phyloP scores from a whole-genome alignment of 768 basidiomycete genomes.

The Tricholomella constricta region DNA sequence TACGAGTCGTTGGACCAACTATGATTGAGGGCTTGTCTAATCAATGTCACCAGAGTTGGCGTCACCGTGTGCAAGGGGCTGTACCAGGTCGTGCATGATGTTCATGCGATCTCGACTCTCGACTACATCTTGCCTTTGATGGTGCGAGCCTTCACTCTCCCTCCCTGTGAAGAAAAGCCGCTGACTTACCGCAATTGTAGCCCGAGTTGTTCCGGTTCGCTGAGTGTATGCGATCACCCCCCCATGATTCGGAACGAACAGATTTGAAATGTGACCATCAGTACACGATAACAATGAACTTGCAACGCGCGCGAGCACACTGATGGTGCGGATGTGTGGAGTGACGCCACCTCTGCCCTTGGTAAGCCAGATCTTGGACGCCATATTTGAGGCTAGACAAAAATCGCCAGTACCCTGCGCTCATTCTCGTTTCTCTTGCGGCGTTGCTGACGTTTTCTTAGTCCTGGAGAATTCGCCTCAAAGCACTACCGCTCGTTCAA shows the following conservation, averaged over 20 bases:
- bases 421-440: too few relatives aligned
- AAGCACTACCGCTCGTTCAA: slow-evolving; percentile 84
- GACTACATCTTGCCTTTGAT: slow-evolving; percentile 83
- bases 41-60: too few relatives aligned
- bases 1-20: too few relatives aligned
- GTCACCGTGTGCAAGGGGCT: slow-evolving; percentile 87
- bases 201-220: slow-evolving; percentile 78
- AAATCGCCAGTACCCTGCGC: too few relatives aligned
- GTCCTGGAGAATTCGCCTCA: slow-evolving; percentile 89
- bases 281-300: slow-evolving; percentile 79
- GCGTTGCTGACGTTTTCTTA: too few relatives aligned
- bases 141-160: slow-evolving; percentile 42
- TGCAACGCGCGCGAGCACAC: slow-evolving; percentile 58
- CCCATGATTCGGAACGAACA: not conserved
- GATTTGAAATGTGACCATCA: slow-evolving; percentile 22
- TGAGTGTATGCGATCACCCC: slow-evolving; percentile 51
- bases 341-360: slow-evolving; percentile 75
- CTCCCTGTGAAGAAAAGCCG: not conserved
- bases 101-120: slow-evolving; percentile 74
- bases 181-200: slow-evolving; percentile 32
- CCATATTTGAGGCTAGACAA: slow-evolving; percentile 76
- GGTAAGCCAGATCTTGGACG: slow-evolving; percentile 67
- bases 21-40: too few relatives aligned
- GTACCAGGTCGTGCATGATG: slow-evolving; percentile 71
- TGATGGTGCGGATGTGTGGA: slow-evolving; percentile 84